Percentiles rank a stretch among this genome's conserved stretches.
phyloP scores from a whole-genome alignment of 371 early-diverging fungal species.

The Mortierella sp. region DNA sequence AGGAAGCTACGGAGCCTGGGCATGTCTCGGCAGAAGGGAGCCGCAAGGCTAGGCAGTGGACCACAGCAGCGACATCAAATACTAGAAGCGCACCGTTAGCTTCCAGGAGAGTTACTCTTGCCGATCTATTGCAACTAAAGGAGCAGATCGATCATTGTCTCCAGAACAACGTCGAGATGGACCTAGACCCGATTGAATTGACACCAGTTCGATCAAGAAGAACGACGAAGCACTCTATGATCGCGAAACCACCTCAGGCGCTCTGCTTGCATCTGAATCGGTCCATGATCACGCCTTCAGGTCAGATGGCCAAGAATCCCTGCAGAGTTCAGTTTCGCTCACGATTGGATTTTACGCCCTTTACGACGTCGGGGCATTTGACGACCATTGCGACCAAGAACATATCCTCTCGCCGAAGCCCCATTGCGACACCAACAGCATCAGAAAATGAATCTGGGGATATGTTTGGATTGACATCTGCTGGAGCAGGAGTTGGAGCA shows the following conservation, averaged over 20 bases:
- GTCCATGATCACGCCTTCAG: constrained; percentile 70
- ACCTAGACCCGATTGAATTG: constrained; percentile 39
- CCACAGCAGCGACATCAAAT: too few relatives aligned
- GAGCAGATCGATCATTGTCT: constrained; percentile 32
- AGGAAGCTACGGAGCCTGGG: too few relatives aligned
- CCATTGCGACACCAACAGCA: constrained; percentile 3
- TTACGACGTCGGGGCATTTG: constrained; percentile 64
- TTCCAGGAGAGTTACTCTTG: not conserved
- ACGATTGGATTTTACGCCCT: constrained; percentile 71
- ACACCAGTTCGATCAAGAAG: constrained; percentile 47
- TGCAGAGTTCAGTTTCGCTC: constrained; percentile 70
- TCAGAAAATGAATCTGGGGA: not conserved
- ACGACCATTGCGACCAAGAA: constrained; percentile 64
- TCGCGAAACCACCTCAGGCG: constrained; percentile 67
- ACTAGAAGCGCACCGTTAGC: too few relatives aligned
- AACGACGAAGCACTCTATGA: constrained; percentile 70
- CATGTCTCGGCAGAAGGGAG: too few relatives aligned
- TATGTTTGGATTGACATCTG: not conserved
- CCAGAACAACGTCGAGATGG: constrained; percentile 47
- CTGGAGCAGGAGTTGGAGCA: not conserved
- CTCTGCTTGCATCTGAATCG: constrained; percentile 81
- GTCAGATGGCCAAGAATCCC: constrained; percentile 74
- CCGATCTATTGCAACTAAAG: constrained; percentile 12
- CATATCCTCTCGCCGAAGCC: constrained; percentile 58
- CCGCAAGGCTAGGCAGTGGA: too few relatives aligned